These are phyloP conservation scores for Notholithocarpus densiflorus DNA, from an alignment of 306 rosid species.

Conservation along the genomic window DNA sequence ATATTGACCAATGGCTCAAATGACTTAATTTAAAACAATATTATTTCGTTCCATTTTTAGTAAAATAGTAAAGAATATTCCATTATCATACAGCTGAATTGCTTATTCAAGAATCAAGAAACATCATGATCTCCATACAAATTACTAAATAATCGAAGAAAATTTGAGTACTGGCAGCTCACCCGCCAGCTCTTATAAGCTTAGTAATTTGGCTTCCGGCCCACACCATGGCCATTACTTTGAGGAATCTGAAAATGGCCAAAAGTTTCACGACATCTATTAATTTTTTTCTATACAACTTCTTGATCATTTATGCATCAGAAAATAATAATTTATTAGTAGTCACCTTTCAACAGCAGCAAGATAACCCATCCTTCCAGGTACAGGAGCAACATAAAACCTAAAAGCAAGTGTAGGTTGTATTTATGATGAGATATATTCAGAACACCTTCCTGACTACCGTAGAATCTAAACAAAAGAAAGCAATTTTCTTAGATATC, in stretches of 20 bases:
- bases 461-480: neutral
- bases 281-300: neutral
- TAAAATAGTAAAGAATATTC: no score
- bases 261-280: neutral
- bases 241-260: conserved; percentile 62
- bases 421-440: neutral
- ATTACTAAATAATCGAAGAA: neutral
- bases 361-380: conserved; percentile 80
- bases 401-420: conserved; percentile 35
- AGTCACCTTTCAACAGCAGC: conserved; percentile 73
- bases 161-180: conserved; percentile 29
- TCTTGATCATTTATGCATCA: neutral
- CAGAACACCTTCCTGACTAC: neutral
- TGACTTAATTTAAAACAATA: neutral
- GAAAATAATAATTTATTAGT: neutral
- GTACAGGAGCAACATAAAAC: conserved; percentile 83
- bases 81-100: neutral
- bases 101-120: neutral
- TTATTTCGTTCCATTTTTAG: no score
- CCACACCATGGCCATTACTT: conserved; percentile 93
- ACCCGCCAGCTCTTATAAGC: conserved; percentile 89
- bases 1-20: neutral
- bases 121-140: neutral
- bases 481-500: no score
- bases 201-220: conserved; percentile 96